Evolutionary conservation across 1,284 basidiomycete species (phyloP).

Genomic region (Ganoderma boninense): DNA sequence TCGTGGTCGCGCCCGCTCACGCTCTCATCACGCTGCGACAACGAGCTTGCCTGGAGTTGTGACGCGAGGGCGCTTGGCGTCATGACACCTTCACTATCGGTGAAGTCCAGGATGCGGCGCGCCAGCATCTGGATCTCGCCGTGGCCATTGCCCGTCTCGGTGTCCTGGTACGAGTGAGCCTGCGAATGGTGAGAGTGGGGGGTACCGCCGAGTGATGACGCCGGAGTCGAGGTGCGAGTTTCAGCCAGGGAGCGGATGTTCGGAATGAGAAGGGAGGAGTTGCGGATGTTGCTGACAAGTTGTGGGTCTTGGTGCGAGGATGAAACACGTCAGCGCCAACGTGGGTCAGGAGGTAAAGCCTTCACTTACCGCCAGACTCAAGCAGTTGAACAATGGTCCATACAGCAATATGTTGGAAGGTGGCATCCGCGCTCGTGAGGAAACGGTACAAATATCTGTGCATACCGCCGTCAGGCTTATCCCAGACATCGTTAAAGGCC

Average conservation of each 20-base stretch:
- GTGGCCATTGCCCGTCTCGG: constrained; percentile 83
- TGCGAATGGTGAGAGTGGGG: constrained; percentile 78
- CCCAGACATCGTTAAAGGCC: constrained; percentile 98
- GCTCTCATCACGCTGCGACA: constrained; percentile 53
- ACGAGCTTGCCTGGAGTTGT: constrained; percentile 69
- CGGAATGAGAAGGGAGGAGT: constrained; percentile 81
- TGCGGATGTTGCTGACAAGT: constrained; percentile 89
- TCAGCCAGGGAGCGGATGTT: constrained; percentile 85
- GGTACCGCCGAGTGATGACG: constrained; percentile 73
- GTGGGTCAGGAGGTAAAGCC: not conserved
- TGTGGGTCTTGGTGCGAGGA: constrained; percentile 70
- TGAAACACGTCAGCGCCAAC: constrained; percentile 18
- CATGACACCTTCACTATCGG: constrained; percentile 69
- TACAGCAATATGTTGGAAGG: constrained; percentile 99
- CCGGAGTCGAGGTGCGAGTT: constrained; percentile 75
- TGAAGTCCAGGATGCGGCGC: constrained; percentile 85
- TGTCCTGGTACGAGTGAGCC: constrained; percentile 78
- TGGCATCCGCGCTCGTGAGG: constrained; percentile 94
- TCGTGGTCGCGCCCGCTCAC: constrained; percentile 72
- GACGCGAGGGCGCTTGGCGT: constrained; percentile 69
- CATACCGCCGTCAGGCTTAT: constrained; percentile 96
- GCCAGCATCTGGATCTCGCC: constrained; percentile 90
- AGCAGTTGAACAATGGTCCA: constrained; percentile 98
- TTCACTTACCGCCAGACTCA: constrained; percentile 83
- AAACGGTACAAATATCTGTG: constrained; percentile 96